phyloP scores from a whole-genome alignment of 306 rosid species.

The Fragaria nilgerrensis region DNA sequence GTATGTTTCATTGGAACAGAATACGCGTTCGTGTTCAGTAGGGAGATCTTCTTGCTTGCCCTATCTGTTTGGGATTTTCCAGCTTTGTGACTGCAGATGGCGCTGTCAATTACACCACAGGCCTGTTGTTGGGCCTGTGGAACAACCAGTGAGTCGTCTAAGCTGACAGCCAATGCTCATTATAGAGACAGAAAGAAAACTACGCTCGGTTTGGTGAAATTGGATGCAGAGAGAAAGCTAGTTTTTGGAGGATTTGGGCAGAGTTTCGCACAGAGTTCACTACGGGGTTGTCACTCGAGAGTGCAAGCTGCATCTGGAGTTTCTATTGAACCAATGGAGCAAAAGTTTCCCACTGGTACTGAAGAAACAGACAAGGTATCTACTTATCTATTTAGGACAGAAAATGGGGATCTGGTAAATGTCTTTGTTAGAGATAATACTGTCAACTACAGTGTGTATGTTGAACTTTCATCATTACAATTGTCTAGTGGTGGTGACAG shows the following conservation, averaged over 20 bases:
- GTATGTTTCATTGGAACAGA: conserved; percentile 9
- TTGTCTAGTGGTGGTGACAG: conserved; percentile 25
- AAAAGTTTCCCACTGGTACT: conserved; percentile 22
- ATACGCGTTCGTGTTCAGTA: not conserved
- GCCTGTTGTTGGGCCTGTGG: conserved; percentile 25
- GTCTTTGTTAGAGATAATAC: conserved; percentile 57
- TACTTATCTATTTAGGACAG: conserved; percentile 72
- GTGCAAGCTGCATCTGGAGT: conserved; percentile 41
- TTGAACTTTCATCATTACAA: conserved; percentile 56
- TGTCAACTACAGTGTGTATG: conserved; percentile 42
- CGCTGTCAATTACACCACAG: conserved; percentile 31
- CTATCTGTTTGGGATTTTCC: conserved; percentile 15
- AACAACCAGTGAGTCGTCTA: conserved; percentile 23
- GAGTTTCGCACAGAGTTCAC: conserved; percentile 3
- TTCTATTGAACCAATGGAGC: conserved; percentile 42
- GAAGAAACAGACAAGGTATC: conserved; percentile 40
- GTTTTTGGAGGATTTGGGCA: conserved; percentile 26
- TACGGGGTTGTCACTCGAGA: conserved; percentile 28
- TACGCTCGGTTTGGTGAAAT: conserved; percentile 27
- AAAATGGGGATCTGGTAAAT: conserved; percentile 56
- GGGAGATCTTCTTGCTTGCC: conserved; percentile 17
- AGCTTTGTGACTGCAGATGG: conserved; percentile 41
- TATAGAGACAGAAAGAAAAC: conserved; percentile 21
- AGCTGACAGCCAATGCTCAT: conserved; percentile 29
- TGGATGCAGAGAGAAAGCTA: conserved; percentile 32